These are phyloP conservation scores for Puccinia novopanici DNA, from an alignment of 1,284 basidiomycete genomes.

Conservation along the genomic window DNA sequence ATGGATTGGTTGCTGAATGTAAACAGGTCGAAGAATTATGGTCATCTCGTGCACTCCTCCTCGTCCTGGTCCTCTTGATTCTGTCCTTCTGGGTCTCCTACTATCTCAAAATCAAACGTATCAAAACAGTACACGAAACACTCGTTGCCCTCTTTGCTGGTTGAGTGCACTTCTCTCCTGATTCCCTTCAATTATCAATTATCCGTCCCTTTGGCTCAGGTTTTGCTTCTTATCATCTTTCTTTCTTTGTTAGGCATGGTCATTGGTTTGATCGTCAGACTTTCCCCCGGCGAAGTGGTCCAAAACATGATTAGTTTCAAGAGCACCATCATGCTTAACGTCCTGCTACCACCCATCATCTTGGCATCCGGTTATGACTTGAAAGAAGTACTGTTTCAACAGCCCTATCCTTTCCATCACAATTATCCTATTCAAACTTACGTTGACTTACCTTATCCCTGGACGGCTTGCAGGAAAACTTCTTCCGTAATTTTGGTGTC, in stretches of 20 bases:
- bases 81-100: constrained; percentile 94
- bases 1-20: not conserved
- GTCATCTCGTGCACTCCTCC: constrained; percentile 54
- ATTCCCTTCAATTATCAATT: not conserved
- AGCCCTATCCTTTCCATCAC: not conserved
- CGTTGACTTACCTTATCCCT: not conserved
- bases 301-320: constrained; percentile 96
- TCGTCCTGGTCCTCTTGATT: constrained; percentile 90
- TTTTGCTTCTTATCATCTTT: not conserved
- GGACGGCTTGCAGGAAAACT: constrained; percentile 72
- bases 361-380: constrained; percentile 96
- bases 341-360: constrained; percentile 95
- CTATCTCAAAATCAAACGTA: constrained; percentile 94
- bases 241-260: constrained; percentile 69
- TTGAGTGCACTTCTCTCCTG: constrained; percentile 48
- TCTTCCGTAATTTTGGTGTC: constrained; percentile 69
- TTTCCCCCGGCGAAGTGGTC: constrained; percentile 90
- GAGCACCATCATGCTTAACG: constrained; percentile 96
- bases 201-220: not conserved
- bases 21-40: constrained; percentile 53
- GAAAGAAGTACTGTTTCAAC: constrained; percentile 71
- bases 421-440: constrained; percentile 33
- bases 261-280: constrained; percentile 84
- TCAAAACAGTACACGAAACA: constrained; percentile 94
- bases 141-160: constrained; percentile 89